Percentiles rank a stretch among this genome's conserved stretches.
Conservation (phyloP, 2,329 filamentous ascomycete genomes). For the Hypoxylon sp. region DNA sequence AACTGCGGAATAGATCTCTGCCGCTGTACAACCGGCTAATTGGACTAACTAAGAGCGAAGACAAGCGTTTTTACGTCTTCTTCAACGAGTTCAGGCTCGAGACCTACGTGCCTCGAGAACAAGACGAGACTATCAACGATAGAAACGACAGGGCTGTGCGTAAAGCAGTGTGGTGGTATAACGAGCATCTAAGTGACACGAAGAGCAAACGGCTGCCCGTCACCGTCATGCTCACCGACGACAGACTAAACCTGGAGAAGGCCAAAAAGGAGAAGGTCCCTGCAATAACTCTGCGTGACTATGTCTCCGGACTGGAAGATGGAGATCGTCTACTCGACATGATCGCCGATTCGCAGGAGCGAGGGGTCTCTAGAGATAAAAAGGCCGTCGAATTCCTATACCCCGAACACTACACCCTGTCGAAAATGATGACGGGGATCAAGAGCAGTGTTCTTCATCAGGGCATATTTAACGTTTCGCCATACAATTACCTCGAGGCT, state of each 20-base stretch:
- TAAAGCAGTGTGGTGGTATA: conserved; percentile 88
- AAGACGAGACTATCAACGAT: conserved; percentile 91
- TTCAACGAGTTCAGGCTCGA: conserved; percentile 98
- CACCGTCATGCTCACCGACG: conserved; percentile 93
- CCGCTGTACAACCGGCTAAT: conserved; percentile 95
- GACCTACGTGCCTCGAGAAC: conserved; percentile 79
- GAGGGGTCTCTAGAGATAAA: conserved; percentile 68
- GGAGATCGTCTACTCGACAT: conserved; percentile 88
- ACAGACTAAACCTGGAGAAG: conserved; percentile 85
- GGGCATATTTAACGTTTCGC: conserved; percentile 93
- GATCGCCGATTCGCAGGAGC: conserved; percentile 82
- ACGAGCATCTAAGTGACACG: conserved; percentile 75
- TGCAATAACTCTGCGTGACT: conserved; percentile 74
- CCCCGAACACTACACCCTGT: conserved; percentile 86
- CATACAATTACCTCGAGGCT: conserved; percentile 97
- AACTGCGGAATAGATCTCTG: conserved; percentile 90
- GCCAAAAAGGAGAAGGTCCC: conserved; percentile 78
- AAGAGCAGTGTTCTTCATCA: conserved; percentile 91
- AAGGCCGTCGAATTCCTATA: conserved; percentile 78
- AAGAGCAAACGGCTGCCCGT: conserved; percentile 71
- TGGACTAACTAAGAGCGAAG: conserved; percentile 89
- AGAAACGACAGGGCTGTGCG: conserved; percentile 93
- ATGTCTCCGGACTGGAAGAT: conserved; percentile 85
- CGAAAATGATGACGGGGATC: conserved; percentile 92
- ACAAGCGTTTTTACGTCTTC: conserved; percentile 98